Evolutionary conservation across 352 stramenopile genomes (phyloP).

Genomic region (Phytophthora europaea): DNA sequence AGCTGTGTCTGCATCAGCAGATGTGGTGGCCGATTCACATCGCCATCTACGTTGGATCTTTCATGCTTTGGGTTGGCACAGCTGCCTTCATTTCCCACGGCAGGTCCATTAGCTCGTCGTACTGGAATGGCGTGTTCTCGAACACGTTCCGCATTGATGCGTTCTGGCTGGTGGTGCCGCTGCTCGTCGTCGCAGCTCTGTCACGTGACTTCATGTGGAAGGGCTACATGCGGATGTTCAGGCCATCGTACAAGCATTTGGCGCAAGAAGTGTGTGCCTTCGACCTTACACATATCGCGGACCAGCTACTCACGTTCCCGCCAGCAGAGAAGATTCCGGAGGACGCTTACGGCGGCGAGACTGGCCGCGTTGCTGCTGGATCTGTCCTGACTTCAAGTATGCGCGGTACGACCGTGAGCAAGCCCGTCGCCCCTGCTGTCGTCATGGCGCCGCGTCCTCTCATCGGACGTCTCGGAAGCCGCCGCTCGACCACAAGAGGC

Average conservation of each 20-base stretch:
- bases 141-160: conserved; percentile 71
- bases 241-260: conserved; percentile 87
- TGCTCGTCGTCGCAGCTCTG: conserved; percentile 75
- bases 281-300: conserved; percentile 62
- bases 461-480: conserved; percentile 42
- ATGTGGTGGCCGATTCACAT: conserved; percentile 88
- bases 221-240: conserved; percentile 84
- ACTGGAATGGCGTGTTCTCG: conserved; percentile 88
- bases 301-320: conserved; percentile 82
- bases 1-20: conserved; percentile 91
- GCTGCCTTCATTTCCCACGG: conserved; percentile 80
- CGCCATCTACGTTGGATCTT: conserved; percentile 73
- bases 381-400: conserved; percentile 40
- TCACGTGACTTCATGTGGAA: conserved; percentile 88
- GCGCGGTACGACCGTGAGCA: conserved; percentile 34
- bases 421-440: conserved; percentile 43
- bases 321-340: conserved; percentile 79
- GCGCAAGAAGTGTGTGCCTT: conserved; percentile 87
- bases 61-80: conserved; percentile 77
- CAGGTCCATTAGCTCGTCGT: conserved; percentile 76
- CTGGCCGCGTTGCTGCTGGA: conserved; percentile 21
- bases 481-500: conserved; percentile 56
- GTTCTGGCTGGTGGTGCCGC: conserved; percentile 85
- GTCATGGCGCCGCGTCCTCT: conserved; percentile 41
- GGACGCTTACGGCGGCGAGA: conserved; percentile 44